Conservation (phyloP, 2,329 filamentous ascomycete genomes). For the Lecanicillium sp. region DNA sequence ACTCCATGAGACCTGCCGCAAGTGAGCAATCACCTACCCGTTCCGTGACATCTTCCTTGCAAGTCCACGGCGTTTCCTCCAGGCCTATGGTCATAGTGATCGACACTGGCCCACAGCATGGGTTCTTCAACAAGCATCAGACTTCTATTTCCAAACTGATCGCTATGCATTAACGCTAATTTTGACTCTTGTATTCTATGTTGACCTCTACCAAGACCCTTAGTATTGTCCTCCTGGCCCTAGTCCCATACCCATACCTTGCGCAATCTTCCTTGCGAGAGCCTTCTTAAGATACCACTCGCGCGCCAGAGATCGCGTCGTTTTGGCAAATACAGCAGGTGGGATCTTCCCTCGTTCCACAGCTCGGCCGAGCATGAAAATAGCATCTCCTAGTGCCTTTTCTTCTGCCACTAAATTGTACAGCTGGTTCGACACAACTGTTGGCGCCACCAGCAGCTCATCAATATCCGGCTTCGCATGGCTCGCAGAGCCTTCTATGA, state of each 20-base stretch:
- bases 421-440: constrained; percentile 85
- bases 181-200: neutral
- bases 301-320: constrained; percentile 65
- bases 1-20: no score
- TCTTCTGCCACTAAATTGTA: constrained; percentile 89
- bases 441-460: constrained; percentile 87
- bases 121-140: neutral
- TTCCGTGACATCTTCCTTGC: no score
- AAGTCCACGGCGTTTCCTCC: no score
- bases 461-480: constrained; percentile 74
- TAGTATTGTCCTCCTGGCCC: constrained; percentile 19
- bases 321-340: constrained; percentile 70
- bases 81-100: neutral
- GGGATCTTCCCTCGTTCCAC: constrained; percentile 67
- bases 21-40: no score
- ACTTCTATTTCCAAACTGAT: neutral
- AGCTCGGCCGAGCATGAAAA: constrained; percentile 73
- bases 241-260: constrained; percentile 61
- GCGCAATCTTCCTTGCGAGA: constrained; percentile 68
- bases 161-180: constrained; percentile 1
- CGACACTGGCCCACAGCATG: neutral
- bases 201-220: neutral
- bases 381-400: constrained; percentile 74
- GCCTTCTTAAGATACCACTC: constrained; percentile 85
- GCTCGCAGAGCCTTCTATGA: constrained; percentile 66